Evolutionary conservation across 352 stramenopile species (phyloP).

Genomic region (Pythium rhizo-oryzae): DNA sequence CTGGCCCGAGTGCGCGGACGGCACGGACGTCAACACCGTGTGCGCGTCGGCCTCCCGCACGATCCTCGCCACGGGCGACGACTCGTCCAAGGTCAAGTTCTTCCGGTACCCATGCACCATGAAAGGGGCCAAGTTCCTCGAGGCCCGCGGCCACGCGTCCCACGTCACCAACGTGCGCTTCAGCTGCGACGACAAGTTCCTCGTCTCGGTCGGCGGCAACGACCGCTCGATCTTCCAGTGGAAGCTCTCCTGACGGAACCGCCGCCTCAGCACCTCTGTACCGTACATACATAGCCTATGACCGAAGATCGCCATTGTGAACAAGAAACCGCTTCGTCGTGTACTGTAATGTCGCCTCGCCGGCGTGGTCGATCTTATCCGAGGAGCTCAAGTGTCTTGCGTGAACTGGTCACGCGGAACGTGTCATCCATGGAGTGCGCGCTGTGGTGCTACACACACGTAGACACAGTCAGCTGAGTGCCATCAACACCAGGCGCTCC

Average conservation of each 20-base stretch:
- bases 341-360: neutral
- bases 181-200: conserved; percentile 79
- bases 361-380: neutral
- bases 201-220: conserved; percentile 83
- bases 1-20: conserved; percentile 78
- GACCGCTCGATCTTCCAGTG: conserved; percentile 89
- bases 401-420: neutral
- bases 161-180: conserved; percentile 87
- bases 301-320: neutral
- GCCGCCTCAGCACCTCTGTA: too few relatives aligned
- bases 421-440: neutral
- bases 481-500: too few relatives aligned
- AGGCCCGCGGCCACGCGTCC: conserved; percentile 68
- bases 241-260: conserved; percentile 45
- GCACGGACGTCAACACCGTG: conserved; percentile 84
- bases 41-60: conserved; percentile 68
- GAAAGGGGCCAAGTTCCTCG: conserved; percentile 53
- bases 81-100: conserved; percentile 82
- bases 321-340: neutral
- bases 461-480: neutral
- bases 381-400: neutral
- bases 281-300: too few relatives aligned
- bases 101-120: conserved; percentile 86
- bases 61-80: conserved; percentile 80
- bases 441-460: neutral